These are phyloP conservation scores for Ramalina peruviana DNA, from an alignment of 495 filamentous ascomycete species.

Conservation along the genomic window DNA sequence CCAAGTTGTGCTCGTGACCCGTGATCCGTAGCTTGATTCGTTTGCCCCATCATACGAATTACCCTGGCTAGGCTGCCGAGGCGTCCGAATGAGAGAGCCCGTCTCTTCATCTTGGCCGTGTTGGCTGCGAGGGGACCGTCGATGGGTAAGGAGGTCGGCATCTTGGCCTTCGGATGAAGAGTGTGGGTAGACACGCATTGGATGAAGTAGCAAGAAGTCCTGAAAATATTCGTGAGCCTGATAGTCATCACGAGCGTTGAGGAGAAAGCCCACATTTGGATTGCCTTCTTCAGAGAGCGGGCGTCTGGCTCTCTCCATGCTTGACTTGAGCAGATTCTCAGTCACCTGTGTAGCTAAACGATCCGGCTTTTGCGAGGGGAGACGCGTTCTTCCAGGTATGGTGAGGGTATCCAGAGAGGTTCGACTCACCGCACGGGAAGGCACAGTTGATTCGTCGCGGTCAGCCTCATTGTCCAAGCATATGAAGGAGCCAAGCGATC, in stretches of 20 bases:
- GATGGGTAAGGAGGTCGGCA: background rate
- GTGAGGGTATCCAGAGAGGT: constrained; percentile 13
- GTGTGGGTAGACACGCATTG: background rate
- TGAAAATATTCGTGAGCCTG: no score
- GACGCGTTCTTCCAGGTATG: constrained; percentile 10
- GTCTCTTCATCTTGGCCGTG: background rate
- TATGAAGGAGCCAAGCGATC: constrained; percentile 1
- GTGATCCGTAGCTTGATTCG: constrained; percentile 6
- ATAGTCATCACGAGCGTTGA: no score
- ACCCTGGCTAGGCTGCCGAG: no score
- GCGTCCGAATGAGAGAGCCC: no score
- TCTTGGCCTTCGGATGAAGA: constrained; percentile 5
- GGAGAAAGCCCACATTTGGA: background rate
- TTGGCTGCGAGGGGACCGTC: background rate
- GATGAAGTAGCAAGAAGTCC: no score
- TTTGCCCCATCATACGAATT: constrained; percentile 6
- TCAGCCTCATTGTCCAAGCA: background rate
- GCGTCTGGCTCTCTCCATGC: background rate
- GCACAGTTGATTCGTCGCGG: background rate
- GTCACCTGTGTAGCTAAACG: constrained; percentile 11
- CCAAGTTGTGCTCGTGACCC: constrained; percentile 17
- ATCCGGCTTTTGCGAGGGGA: constrained; percentile 12
- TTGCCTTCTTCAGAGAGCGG: background rate
- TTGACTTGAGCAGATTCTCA: constrained; percentile 11
- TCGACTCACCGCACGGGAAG: constrained; percentile 1